A percentile compares a stretch with the other conserved stretches of the same genome.
Evolutionary conservation across 169 alveolate genomes (phyloP).

Genomic region (Babesia ovata): DNA sequence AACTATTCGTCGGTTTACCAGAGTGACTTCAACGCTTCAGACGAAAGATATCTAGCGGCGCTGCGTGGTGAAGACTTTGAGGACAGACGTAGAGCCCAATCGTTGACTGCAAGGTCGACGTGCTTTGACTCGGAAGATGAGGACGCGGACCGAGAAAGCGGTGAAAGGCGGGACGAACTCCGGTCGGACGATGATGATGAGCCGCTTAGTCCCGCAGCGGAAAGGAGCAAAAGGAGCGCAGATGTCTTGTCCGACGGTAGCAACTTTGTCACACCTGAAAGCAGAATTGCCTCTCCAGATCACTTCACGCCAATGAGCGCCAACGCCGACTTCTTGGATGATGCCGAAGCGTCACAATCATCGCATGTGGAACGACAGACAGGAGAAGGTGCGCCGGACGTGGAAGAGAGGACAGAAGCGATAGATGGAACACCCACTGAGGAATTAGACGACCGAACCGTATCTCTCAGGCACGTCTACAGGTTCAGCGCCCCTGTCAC

Average conservation of each 20-base stretch:
- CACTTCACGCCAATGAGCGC: conserved; percentile 20
- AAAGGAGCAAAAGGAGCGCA: background rate
- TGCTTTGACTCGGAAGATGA: background rate
- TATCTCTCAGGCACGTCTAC: conserved; percentile 42
- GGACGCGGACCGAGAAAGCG: background rate
- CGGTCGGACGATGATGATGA: background rate
- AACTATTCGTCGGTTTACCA: conserved; percentile 18
- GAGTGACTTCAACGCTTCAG: background rate
- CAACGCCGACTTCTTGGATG: background rate
- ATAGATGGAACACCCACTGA: background rate
- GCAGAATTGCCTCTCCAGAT: conserved; percentile 3
- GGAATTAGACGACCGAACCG: background rate
- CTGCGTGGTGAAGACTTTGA: background rate
- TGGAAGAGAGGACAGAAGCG: background rate
- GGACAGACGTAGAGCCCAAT: background rate
- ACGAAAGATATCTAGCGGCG: background rate
- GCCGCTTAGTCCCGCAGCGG: background rate
- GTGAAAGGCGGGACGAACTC: background rate
- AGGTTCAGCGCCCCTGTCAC: conserved; percentile 38
- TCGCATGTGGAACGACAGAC: background rate
- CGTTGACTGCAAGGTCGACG: background rate
- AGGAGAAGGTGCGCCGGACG: background rate
- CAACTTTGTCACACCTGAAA: conserved; percentile 6
- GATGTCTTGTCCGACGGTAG: conserved; percentile 4
- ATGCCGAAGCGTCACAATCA: background rate